Base-by-base conservation (phyloP, 345 rosid species). In the Acer campestre region DNA sequence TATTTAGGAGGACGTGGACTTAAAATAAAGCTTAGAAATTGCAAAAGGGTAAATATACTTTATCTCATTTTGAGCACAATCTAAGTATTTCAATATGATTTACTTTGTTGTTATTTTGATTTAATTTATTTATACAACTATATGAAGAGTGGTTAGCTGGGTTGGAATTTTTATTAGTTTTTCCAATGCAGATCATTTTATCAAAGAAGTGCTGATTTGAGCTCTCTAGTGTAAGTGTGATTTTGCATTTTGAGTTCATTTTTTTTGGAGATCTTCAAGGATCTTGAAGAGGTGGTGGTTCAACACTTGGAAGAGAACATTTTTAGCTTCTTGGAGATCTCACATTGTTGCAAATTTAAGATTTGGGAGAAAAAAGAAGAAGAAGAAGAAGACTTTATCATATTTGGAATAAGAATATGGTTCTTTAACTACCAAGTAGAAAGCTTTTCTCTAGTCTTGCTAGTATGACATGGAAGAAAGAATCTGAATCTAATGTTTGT, bases 401-500 rank as follows among this genome's bases (percentile, higher is more conserved):
- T 67, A 7, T 18, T 40, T 14, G 77, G 22, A 46, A 49, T 56
- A 10, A 35, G 49, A 64, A 17, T 44, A 13, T 65, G 68, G 29
- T 59, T 14, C 38, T 67, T 12, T 61, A 44, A 38, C 10, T 11
- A 42, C 10, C 61, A 5, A 56, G 61, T 56, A 8, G 23, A 25
- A 48, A 18, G 17, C 10, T 17, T 5, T 46, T 71, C 11, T 53
- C 14, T 38, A 2, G 71, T 69, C 75, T 79, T 35, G 38, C 17
- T 49, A 14, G 70, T 74, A 29, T 74, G 80, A 71, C 79, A 76
- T 83, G 29, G 20, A 72, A 62, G 59, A 75, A 53, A 71, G 56
- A 49, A 20, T 76, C 69, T 75, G 68, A 42, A 46, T 74, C 23
- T 48, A 17, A 10, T 46, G 44, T 10, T 38, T 27, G 16, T 14